A percentile compares a stretch with the other conserved stretches of the same genome.
phyloP scores from a whole-genome alignment of 1,284 basidiomycete genomes.

The Ceratobasidium sp. region DNA sequence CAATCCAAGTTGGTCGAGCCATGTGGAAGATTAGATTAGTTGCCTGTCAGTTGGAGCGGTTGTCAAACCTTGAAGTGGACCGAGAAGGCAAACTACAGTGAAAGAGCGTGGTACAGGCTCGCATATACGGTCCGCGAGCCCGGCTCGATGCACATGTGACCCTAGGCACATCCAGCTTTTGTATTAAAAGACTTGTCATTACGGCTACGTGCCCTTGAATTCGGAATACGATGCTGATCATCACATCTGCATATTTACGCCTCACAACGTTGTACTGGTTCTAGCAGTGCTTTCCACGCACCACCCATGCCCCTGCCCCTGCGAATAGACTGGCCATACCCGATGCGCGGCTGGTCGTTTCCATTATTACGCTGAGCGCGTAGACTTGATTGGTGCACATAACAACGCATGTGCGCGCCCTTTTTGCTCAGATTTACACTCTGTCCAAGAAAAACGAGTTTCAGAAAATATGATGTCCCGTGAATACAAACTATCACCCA shows the following conservation, averaged over 20 bases:
- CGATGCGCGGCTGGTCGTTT: neutral
- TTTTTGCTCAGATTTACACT: conserved; percentile 6
- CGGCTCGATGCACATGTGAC: conserved; percentile 11
- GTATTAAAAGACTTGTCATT: conserved; percentile 16
- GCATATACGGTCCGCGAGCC: neutral
- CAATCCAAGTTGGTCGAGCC: neutral
- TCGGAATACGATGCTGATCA: conserved; percentile 24
- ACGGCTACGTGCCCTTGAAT: conserved; percentile 28
- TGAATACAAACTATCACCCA: conserved; percentile 24
- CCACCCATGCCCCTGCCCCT: neutral
- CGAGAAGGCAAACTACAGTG: neutral
- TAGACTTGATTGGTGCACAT: neutral
- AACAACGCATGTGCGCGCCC: neutral
- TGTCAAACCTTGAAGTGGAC: neutral
- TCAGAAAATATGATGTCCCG: neutral
- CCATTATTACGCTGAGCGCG: neutral
- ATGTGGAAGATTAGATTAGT: conserved; percentile 19
- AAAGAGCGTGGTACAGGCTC: conserved; percentile 15
- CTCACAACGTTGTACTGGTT: neutral
- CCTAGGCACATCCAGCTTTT: conserved; percentile 1
- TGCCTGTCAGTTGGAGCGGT: neutral
- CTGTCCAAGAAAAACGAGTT: neutral
- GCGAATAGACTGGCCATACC: neutral
- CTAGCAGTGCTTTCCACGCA: conserved; percentile 9
- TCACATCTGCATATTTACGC: conserved; percentile 9